Base-by-base conservation (phyloP, 345 rosid genomes). In the Moringa oleifera region DNA sequence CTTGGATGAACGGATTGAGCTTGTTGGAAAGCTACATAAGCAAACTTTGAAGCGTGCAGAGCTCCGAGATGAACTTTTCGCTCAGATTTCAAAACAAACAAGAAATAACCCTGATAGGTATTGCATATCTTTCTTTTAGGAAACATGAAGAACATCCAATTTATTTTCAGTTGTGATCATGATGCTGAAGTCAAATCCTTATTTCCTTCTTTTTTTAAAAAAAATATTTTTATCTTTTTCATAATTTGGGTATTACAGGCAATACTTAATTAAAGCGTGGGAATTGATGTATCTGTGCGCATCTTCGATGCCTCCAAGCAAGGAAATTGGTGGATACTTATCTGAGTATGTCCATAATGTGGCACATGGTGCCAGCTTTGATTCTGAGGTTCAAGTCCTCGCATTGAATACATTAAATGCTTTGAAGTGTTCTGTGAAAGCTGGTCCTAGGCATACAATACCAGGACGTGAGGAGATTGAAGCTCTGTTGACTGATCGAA, bases 401-500 rank as follows among this genome's bases (percentile, higher is more conserved):
- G 94, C 99, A 51, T 58, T 82, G 19, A 86, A 82, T 75, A 90
- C 97, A 46, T 73, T 90, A 72, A 90, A 86, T 80, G 91, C 95
- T 25, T 81, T 94, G 67, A 90, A 94, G 74, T 85, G 85, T 61
- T 86, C 99, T 69, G 89, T 88, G 41, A 94, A 94, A 76, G 92
- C 95, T 77, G 99, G 99, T 67, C 96, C 97, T 2, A 80, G 97
- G 63, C 89, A 86, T 68, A 81, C 81, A 33, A 83, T 83, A 67
- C 99, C 99, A 11, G 96, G 87, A 12, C 95, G 93, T 58, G 99
- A 90, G 77, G 99, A 94, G 73, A 86, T 90, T 71, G 99, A 94
- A 80, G 92, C 96, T 65, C 89, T 88, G 66, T 68, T 94, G 59
- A 94, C 91, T 2, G 86, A 81, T 57, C 71, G 92, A 65, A 94